These are phyloP conservation scores for Trametes polyzona DNA, from an alignment of 1,284 basidiomycete genomes.

Conservation along the genomic window DNA sequence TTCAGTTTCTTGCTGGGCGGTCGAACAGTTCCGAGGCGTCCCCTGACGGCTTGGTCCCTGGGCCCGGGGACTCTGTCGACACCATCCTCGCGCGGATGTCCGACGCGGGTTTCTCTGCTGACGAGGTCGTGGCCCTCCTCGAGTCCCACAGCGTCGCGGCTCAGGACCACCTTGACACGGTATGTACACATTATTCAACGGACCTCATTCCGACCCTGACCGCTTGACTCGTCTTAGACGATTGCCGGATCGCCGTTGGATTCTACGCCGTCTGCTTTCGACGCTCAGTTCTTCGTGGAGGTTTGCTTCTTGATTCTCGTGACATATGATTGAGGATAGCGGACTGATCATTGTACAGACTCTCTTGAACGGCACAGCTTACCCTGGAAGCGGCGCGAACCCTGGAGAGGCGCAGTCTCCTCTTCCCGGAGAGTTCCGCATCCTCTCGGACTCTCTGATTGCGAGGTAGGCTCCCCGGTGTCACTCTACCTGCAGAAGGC, in stretches of 20 bases:
- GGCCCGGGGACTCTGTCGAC: constrained; percentile 33
- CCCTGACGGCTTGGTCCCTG: constrained; percentile 33
- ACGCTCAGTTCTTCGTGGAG: constrained; percentile 45
- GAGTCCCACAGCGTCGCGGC: constrained; percentile 35
- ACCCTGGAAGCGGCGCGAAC: constrained; percentile 34
- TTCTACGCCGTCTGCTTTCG: constrained; percentile 37
- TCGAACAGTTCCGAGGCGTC: constrained; percentile 27
- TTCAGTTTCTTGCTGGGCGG: constrained; percentile 35
- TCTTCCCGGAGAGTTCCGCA: constrained; percentile 38
- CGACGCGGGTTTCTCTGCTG: constrained; percentile 32
- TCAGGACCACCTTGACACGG: constrained; percentile 31
- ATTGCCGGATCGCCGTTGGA: constrained; percentile 29
- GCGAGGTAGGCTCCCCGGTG: constrained; percentile 7
- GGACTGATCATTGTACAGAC: constrained; percentile 18
- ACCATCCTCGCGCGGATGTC: constrained; percentile 34
- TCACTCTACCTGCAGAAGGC: not conserved
- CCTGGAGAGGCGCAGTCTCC: constrained; percentile 35
- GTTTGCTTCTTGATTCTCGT: not conserved
- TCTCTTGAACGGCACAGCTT: constrained; percentile 36
- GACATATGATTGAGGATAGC: not conserved
- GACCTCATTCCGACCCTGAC: not conserved
- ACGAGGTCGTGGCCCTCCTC: constrained; percentile 34
- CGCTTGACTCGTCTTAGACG: not conserved
- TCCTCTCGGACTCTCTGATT: constrained; percentile 37
- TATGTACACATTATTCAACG: not conserved